Conservation (phyloP, 139 green algal species). For the Chlorella sorokiniana region DNA sequence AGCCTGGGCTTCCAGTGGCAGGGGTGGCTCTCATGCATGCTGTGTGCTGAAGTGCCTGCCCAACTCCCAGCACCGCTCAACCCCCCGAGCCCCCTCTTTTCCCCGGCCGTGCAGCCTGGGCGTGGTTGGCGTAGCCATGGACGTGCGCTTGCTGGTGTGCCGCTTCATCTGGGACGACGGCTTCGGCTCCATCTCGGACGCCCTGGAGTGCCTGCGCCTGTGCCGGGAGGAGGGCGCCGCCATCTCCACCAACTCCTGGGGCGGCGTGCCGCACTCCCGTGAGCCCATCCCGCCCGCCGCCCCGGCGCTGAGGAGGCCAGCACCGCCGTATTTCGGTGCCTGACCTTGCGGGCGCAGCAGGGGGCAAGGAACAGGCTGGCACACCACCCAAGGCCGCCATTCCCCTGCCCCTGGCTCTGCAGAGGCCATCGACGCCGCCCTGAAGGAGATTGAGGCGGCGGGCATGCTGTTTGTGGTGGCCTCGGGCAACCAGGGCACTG, state of each 20-base stretch:
- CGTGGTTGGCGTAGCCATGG: constrained; percentile 30
- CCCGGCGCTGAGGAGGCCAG: background rate
- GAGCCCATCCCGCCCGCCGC: background rate
- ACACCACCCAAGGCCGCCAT: background rate
- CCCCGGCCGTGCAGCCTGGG: constrained; percentile 3
- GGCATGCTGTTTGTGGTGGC: constrained; percentile 47
- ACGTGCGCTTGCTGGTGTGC: constrained; percentile 34
- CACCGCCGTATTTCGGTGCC: background rate
- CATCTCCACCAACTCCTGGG: constrained; percentile 49
- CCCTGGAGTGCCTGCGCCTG: constrained; percentile 43
- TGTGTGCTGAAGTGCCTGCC: too few relatives aligned
- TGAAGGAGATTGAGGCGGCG: constrained; percentile 18
- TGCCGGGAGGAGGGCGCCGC: constrained; percentile 39
- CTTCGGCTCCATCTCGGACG: constrained; percentile 40
- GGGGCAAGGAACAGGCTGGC: too few relatives aligned
- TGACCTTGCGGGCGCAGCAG: too few relatives aligned
- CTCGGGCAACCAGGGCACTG: constrained; percentile 41
- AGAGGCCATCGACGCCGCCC: background rate
- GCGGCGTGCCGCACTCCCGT: constrained; percentile 32
- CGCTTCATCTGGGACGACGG: constrained; percentile 47
- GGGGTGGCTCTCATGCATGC: too few relatives aligned
- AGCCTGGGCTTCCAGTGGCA: too few relatives aligned
- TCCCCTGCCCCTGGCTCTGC: background rate
- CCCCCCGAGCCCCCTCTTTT: background rate
- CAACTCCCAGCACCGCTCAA: background rate